phyloP scores from a whole-genome alignment of 371 early-diverging fungal species.

The Zopfochytrium polystomum region DNA sequence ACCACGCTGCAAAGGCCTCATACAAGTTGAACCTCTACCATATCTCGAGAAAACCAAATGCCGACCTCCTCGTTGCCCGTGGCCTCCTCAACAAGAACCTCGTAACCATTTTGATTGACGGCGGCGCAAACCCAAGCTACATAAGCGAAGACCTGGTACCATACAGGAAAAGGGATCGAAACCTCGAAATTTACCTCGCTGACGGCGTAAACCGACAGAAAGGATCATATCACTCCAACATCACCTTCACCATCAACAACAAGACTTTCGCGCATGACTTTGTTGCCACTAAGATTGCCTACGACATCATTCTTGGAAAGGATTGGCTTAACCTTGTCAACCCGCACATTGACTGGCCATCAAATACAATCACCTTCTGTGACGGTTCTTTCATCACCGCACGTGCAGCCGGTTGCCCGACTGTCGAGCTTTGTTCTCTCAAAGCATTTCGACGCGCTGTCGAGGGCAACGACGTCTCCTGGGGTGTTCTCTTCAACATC shows the following conservation, averaged over 20 bases:
- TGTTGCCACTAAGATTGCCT: neutral
- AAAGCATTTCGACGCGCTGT: neutral
- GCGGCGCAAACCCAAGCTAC: constrained; percentile 16
- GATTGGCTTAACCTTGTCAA: constrained; percentile 12
- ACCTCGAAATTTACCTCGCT: neutral
- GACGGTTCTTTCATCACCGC: neutral
- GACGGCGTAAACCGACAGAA: neutral
- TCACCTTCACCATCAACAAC: neutral
- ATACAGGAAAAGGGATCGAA: neutral
- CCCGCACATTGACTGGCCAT: neutral
- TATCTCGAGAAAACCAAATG: neutral
- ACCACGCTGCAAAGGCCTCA: neutral
- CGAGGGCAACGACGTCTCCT: neutral
- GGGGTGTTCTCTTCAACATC: no score
- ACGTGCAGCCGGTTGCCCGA: neutral
- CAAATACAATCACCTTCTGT: neutral
- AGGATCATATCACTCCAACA: neutral
- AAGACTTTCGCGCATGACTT: neutral
- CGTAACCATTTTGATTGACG: constrained; percentile 9
- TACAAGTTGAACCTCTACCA: neutral
- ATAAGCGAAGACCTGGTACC: neutral
- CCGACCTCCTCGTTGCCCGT: constrained; percentile 2
- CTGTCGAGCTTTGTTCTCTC: neutral
- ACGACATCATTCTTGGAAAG: constrained; percentile 23
- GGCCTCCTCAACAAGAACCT: neutral